phyloP scores from a whole-genome alignment of 257 asterid species.

The Thymus quinquecostatus region DNA sequence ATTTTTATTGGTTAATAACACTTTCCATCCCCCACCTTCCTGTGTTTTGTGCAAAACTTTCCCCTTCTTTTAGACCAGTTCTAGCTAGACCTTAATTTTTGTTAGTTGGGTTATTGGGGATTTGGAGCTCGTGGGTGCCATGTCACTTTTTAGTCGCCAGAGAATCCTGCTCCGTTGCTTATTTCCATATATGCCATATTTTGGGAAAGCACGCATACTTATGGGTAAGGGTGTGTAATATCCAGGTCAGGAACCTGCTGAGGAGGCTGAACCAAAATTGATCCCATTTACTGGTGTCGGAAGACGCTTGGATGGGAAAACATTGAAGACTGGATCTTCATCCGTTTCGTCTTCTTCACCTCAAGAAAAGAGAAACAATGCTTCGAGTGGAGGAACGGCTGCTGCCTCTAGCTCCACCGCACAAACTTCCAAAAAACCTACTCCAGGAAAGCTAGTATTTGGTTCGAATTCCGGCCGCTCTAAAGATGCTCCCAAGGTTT shows the following conservation, averaged over 20 bases:
- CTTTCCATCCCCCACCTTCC: no score
- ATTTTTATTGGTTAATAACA: background rate
- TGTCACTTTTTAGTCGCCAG: no score
- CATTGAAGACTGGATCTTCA: slow-evolving; percentile 56
- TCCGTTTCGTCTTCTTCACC: slow-evolving; percentile 54
- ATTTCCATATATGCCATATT: background rate
- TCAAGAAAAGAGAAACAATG: slow-evolving; percentile 50
- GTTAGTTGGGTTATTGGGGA: no score
- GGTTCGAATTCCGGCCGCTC: slow-evolving; percentile 71
- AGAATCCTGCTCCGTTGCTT: no score
- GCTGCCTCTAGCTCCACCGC: slow-evolving; percentile 64
- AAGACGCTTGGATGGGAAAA: slow-evolving; percentile 91
- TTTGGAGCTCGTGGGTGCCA: no score
- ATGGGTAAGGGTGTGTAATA: background rate
- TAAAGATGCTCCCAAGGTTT: slow-evolving; percentile 62
- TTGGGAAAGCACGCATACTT: background rate
- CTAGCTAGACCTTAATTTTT: no score
- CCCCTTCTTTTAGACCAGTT: no score
- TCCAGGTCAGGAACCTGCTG: slow-evolving; percentile 60
- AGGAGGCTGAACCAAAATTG: slow-evolving; percentile 72
- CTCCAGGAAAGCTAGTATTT: slow-evolving; percentile 94
- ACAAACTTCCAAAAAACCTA: slow-evolving; percentile 65
- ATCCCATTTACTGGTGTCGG: slow-evolving; percentile 85
- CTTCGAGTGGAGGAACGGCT: slow-evolving; percentile 44
- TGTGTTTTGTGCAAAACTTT: no score